Conservation (phyloP, 176 grass and related monocot species). For the Typha latifolia region DNA sequence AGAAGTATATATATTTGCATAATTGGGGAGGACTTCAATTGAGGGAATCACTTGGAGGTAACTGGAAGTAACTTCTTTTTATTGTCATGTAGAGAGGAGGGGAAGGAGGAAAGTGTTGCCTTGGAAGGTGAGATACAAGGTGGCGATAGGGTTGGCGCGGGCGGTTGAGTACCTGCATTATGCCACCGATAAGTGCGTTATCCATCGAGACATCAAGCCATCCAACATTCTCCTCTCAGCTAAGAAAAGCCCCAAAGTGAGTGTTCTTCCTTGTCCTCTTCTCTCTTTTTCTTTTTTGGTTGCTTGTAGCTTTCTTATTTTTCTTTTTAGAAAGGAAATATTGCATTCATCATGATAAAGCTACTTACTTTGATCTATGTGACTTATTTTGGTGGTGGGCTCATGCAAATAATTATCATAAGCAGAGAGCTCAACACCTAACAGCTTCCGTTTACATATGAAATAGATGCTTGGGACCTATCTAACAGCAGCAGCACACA, state of each 20-base stretch:
- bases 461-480: neutral
- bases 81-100: slow-evolving; percentile 9
- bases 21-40: too few relatives aligned
- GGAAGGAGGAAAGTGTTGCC: slow-evolving; percentile 32
- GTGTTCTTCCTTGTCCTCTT: slow-evolving; percentile 5
- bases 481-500: neutral
- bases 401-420: neutral
- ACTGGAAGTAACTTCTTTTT: neutral
- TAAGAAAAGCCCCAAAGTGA: slow-evolving; percentile 37
- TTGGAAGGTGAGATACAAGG: slow-evolving; percentile 44
- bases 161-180: slow-evolving; percentile 37
- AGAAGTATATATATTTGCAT: neutral
- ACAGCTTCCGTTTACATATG: neutral
- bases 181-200: slow-evolving; percentile 32
- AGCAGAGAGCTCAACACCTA: neutral
- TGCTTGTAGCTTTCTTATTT: neutral
- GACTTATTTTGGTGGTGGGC: neutral
- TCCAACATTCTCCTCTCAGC: slow-evolving; percentile 51
- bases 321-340: neutral
- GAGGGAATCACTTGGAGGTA: neutral
- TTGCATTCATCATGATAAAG: neutral
- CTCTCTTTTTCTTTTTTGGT: neutral
- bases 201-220: slow-evolving; percentile 49
- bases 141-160: slow-evolving; percentile 31
- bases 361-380: neutral